Percentiles rank a stretch among this genome's conserved stretches.
Evolutionary conservation across 805 yeast genomes (phyloP).

Genomic region (Candida sonorensis): DNA sequence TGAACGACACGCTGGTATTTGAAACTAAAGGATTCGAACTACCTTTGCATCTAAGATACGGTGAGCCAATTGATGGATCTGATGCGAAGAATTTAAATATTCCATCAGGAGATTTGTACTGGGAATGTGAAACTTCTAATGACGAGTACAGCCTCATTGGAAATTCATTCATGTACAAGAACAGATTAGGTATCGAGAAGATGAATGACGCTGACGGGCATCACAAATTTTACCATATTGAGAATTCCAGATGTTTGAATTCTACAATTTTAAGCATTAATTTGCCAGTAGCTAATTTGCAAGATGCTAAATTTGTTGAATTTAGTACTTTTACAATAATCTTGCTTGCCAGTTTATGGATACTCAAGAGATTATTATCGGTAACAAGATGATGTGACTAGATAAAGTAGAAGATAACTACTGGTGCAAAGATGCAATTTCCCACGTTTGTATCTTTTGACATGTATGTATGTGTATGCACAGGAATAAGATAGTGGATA

Average conservation of each 20-base stretch:
- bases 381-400: too few species aligned
- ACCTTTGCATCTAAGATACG: slow-evolving; percentile 28
- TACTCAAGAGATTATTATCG: slow-evolving; percentile 1
- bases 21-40: slow-evolving; percentile 16
- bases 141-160: slow-evolving; percentile 7
- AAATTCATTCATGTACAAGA: slow-evolving; percentile 18
- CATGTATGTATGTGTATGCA: too few species aligned
- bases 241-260: neutral
- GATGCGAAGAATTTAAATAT: slow-evolving; percentile 2
- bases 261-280: slow-evolving; percentile 3
- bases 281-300: slow-evolving; percentile 12
- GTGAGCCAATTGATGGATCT: slow-evolving; percentile 14
- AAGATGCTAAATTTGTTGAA: slow-evolving; percentile 10
- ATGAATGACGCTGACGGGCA: slow-evolving; percentile 6
- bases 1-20: slow-evolving; percentile 11
- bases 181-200: slow-evolving; percentile 14
- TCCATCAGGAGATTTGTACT: slow-evolving; percentile 20
- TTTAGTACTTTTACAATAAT: slow-evolving; percentile 8
- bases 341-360: slow-evolving; percentile 5
- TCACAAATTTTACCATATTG: slow-evolving; percentile 10
- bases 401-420: too few species aligned
- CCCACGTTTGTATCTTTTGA: too few species aligned
- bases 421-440: too few species aligned
- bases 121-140: slow-evolving; percentile 18
- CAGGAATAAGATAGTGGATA: too few species aligned